Base-by-base conservation (phyloP, 2,329 filamentous ascomycete species). In the Stenocarpella maydis region DNA sequence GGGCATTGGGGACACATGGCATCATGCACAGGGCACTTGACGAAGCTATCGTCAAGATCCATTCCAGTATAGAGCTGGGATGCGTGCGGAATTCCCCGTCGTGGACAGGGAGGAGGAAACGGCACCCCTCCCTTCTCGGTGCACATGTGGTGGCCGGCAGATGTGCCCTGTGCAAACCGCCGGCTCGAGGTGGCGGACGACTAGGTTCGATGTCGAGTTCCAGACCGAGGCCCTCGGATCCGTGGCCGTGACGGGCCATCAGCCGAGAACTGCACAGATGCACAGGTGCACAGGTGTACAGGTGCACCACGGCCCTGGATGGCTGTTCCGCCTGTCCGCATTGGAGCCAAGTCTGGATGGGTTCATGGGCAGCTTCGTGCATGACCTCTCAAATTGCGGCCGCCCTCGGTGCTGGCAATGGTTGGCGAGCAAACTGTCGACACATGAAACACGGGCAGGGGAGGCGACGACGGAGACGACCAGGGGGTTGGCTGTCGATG, bases 371-470 rank as follows among this genome's bases (percentile, higher is more conserved):
- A 34, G 41, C 58, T 45, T 47, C 19, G 26, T 54, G 64, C 50
- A 66, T 66, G 39, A 66, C 37, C 47, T 65, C 34, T 65, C 34
- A 65, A 43, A 52, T 66, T 45, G n/a, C 6, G 43, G 52, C n/a
- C 19, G 34, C 37, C 37, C 37, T 47, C n/a, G 31, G 39, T 4
- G 43, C 21, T 63, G 43, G 41, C 63, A 65, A 58, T 67, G 64
- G 64, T 67, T 67, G 64, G 64, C 24, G 52, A 21, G 21, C 31
- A 67, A 14, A 10, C 21, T 49, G 41, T 67, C 53, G 52, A 49
- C 41, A 67, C 52, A 55, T 67, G 64, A 67, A 67, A 67, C 64
- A 67, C 45, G 41, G 41, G 50, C 41, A 34, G 52, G 52, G 37
- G 52, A 24, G 31, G 31, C 45, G 34, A 37, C 34, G 34, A 10